Evolutionary conservation across 768 basidiomycete genomes (phyloP), one percentile per base, ranked within the genome.

Genomic region (Lepiota subincarnata): DNA sequence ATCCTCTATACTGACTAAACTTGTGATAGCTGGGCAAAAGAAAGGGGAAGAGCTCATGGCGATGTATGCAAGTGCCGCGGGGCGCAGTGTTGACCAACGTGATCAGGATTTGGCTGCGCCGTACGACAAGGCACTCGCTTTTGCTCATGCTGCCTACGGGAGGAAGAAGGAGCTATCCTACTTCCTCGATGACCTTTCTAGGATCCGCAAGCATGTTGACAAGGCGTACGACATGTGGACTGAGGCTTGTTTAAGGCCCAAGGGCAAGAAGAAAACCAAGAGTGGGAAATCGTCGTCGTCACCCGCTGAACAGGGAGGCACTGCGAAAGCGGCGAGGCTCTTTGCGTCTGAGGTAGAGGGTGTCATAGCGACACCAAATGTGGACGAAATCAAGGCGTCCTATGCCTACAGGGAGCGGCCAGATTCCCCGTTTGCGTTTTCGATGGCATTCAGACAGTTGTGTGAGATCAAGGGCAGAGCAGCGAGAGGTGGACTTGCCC

Each of bases 381-480:
- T 75, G 18, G 70, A 75, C 6, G 66, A 76, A 44, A 59, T 84
- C 19, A 83, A 81, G 59, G 83, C 84, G 0, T 85, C 86, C 0
- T 81, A 71, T 37, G 84, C 86, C 0, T 80, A 79, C 50, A 31
- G 4, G 0, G 48, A 46, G 7, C 39, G 24, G 37, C 37, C 7
- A 2, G 5, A 26, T 12, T 38, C 35, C 1, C 35, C 22, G 3
- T 53, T 46, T 14, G 16, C 50, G 5, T 39, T 53, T 31, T 24
- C 37, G 43, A 20, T 53, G 5, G 52, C 52, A 20, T 53, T 53
- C 18, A 19, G 35, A 16, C 43, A 53, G 35, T 22, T 53, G 8
- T 53, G 52, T 39, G 52, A 53, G 44, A 53, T 53, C 42, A 53
- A 53, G 34, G 52, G 36, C 2, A 53, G 26, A 19, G 43, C 22